Conservation (phyloP, 2,329 filamentous ascomycete species). For the Fusarium dlaminii region DNA sequence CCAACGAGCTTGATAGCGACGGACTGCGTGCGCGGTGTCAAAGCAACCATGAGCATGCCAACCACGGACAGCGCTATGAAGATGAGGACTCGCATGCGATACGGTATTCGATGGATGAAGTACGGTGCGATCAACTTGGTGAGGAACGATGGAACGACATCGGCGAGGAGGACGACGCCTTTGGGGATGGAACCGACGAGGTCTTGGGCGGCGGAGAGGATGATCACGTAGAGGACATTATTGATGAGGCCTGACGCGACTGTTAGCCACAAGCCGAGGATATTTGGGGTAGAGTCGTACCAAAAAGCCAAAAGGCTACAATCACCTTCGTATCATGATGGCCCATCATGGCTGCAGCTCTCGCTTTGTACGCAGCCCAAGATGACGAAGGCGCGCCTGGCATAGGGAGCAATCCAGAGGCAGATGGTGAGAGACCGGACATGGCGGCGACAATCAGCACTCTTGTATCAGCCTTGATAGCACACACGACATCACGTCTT, state of each 20-base stretch:
- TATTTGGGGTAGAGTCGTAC: conserved; percentile 55
- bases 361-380: conserved; percentile 77
- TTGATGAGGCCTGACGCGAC: conserved; percentile 71
- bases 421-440: conserved; percentile 53
- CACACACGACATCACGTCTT: conserved; percentile 18
- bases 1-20: conserved; percentile 82
- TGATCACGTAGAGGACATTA: conserved; percentile 97
- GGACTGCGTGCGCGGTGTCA: conserved; percentile 73
- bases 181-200: conserved; percentile 94
- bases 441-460: conserved; percentile 27
- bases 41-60: conserved; percentile 89
- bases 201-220: conserved; percentile 93
- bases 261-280: background rate
- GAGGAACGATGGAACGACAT: conserved; percentile 88
- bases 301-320: conserved; percentile 92
- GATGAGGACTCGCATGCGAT: conserved; percentile 75
- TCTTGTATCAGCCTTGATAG: background rate
- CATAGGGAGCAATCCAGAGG: conserved; percentile 62
- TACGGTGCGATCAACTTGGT: conserved; percentile 92
- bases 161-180: conserved; percentile 89
- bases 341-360: conserved; percentile 69
- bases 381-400: conserved; percentile 70
- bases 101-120: conserved; percentile 89
- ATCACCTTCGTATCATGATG: conserved; percentile 77
- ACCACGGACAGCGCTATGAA: conserved; percentile 80